Percentiles rank a stretch among this genome's conserved stretches.
phyloP scores from a whole-genome alignment of 75 land plant species.

The Selaginella moellendorffii region DNA sequence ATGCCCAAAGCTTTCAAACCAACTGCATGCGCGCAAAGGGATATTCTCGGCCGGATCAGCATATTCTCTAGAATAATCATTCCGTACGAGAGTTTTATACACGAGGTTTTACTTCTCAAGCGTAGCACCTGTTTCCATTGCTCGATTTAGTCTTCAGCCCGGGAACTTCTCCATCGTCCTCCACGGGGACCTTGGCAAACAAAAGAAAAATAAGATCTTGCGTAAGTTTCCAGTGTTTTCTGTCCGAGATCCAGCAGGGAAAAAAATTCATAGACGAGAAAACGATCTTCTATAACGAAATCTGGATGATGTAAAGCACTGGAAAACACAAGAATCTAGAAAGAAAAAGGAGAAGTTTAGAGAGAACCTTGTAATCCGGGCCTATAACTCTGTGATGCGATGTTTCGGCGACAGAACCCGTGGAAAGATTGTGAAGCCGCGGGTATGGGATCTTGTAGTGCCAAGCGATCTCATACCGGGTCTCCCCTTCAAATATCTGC shows the following conservation, averaged over 20 bases:
- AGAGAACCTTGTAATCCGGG: slow-evolving; percentile 13
- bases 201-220: neutral
- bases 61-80: too few species aligned
- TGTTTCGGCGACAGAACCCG: slow-evolving; percentile 20
- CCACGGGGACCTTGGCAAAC: neutral
- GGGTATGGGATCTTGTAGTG: slow-evolving; percentile 35
- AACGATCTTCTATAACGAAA: neutral
- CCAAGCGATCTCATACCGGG: slow-evolving; percentile 29
- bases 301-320: neutral
- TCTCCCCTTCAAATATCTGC: slow-evolving; percentile 31
- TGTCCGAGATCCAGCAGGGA: neutral
- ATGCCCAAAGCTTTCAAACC: too few species aligned
- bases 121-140: neutral
- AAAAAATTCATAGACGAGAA: neutral
- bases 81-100: too few species aligned
- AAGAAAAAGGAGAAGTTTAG: neutral
- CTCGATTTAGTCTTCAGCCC: neutral
- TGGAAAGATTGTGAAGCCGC: slow-evolving; percentile 23
- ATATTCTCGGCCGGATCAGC: too few species aligned
- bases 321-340: too few species aligned
- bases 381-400: slow-evolving; percentile 11
- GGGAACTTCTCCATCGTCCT: neutral
- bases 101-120: too few species aligned
- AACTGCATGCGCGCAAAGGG: too few species aligned
- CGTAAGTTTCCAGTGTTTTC: neutral